phyloP scores from a whole-genome alignment of 768 basidiomycete genomes.

The Tephrocybe sp. region DNA sequence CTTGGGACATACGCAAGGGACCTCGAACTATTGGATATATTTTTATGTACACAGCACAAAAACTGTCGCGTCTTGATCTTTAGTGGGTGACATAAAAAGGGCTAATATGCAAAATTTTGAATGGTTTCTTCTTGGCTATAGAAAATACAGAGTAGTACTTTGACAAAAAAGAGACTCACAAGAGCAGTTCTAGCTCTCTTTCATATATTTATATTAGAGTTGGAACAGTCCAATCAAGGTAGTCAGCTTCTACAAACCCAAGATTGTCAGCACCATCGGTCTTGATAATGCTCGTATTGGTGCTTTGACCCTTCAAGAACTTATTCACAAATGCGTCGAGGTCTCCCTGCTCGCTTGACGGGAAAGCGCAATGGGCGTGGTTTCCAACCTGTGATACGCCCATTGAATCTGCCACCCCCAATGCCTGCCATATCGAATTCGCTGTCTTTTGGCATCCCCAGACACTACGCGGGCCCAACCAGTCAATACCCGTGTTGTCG shows the following conservation, averaged over 20 bases:
- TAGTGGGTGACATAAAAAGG: too few species aligned
- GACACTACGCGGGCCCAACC: slow-evolving; percentile 51
- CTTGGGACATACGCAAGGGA: too few species aligned
- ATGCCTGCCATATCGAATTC: slow-evolving; percentile 49
- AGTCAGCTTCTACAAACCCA: slow-evolving; percentile 38
- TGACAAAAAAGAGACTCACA: not conserved
- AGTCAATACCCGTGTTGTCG: slow-evolving; percentile 56
- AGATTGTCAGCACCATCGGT: slow-evolving; percentile 43
- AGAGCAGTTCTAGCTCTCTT: too few species aligned
- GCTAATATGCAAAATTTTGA: too few species aligned
- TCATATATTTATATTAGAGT: slow-evolving; percentile 26
- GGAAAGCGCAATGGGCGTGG: slow-evolving; percentile 58
- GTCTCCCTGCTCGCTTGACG: slow-evolving; percentile 40
- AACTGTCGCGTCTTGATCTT: too few species aligned
- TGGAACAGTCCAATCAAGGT: slow-evolving; percentile 53
- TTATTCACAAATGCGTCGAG: slow-evolving; percentile 56
- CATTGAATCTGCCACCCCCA: slow-evolving; percentile 46
- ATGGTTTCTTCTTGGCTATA: too few species aligned
- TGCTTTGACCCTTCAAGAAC: slow-evolving; percentile 48
- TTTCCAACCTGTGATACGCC: slow-evolving; percentile 56
- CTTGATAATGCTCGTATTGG: slow-evolving; percentile 46
- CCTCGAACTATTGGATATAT: too few species aligned
- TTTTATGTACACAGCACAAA: too few species aligned
- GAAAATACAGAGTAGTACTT: too few species aligned
- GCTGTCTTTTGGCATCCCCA: slow-evolving; percentile 55